Evolutionary conservation across 805 yeast species (phyloP).

Genomic region (Millerago galiae): DNA sequence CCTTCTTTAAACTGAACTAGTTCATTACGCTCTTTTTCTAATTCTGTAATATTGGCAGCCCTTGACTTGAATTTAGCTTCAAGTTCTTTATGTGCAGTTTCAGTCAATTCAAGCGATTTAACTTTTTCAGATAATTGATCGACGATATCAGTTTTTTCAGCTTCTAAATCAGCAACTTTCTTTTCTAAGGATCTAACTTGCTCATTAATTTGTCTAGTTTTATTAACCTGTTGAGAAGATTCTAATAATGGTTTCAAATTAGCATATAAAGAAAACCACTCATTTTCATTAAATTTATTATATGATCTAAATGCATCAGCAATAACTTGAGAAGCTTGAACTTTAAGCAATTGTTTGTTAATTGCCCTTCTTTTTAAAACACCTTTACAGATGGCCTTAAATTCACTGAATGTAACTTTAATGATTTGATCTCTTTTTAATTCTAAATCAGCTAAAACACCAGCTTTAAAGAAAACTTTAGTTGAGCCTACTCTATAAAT

Average conservation of each 20-base stretch:
- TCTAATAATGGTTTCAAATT: conserved; percentile 70
- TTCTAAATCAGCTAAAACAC: conserved; percentile 87
- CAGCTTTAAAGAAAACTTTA: conserved; percentile 92
- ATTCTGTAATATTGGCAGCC: conserved; percentile 18
- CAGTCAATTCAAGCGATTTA: conserved; percentile 35
- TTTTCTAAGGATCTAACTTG: conserved; percentile 47
- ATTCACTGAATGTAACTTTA: conserved; percentile 43
- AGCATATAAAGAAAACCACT: conserved; percentile 75
- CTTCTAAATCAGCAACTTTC: conserved; percentile 34
- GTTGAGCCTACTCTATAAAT: conserved; percentile 88
- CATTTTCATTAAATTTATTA: conserved; percentile 43
- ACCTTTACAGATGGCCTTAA: conserved; percentile 68
- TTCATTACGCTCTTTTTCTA: conserved; percentile 22
- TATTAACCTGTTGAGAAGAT: conserved; percentile 54
- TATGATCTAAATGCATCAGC: conserved; percentile 54
- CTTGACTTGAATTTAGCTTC: conserved; percentile 21
- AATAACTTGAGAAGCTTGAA: conserved; percentile 66
- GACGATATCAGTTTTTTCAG: conserved; percentile 24
- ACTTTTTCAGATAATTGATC: conserved; percentile 41
- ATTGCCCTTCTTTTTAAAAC: conserved; percentile 45
- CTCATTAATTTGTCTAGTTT: conserved; percentile 49
- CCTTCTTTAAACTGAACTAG: conserved; percentile 23
- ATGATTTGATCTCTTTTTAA: conserved; percentile 64
- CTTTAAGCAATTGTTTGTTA: conserved; percentile 42
- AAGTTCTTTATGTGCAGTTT: conserved; percentile 32